Conservation (phyloP, 1,284 basidiomycete genomes). For the Earliella scabrosa region DNA sequence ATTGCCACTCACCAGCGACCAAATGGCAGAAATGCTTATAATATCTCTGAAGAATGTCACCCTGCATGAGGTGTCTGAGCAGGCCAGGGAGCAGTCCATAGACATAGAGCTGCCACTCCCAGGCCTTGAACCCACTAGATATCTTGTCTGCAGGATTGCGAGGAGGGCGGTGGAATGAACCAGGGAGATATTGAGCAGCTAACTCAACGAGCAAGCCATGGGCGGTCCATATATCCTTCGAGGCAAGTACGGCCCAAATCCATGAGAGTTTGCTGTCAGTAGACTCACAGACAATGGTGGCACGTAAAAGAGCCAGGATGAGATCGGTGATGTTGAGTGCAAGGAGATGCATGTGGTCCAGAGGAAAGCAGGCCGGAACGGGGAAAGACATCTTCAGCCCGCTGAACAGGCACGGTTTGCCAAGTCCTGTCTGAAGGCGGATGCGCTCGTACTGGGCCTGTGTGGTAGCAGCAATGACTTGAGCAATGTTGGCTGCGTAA, state of each 20-base stretch:
- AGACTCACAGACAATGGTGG: constrained; percentile 26
- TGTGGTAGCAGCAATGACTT: constrained; percentile 30
- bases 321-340: constrained; percentile 35
- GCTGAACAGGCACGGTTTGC: not conserved
- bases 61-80: constrained; percentile 15
- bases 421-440: not conserved
- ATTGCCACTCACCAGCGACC: constrained; percentile 16
- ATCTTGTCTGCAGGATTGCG: constrained; percentile 36
- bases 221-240: constrained; percentile 31
- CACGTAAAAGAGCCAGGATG: constrained; percentile 37
- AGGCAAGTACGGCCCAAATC: constrained; percentile 37
- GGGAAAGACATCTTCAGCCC: constrained; percentile 7
- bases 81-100: constrained; percentile 28
- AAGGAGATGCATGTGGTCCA: constrained; percentile 43
- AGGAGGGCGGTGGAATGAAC: constrained; percentile 34
- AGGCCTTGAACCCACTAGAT: constrained; percentile 36
- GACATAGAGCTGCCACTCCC: constrained; percentile 30
- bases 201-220: constrained; percentile 36
- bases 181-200: constrained; percentile 26
- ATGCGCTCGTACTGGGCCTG: constrained; percentile 5
- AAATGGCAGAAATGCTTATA: constrained; percentile 30
- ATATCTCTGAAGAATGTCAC: constrained; percentile 25
- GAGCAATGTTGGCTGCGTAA: not conserved
- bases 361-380: constrained; percentile 34
- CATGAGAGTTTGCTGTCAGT: constrained; percentile 31